Percentiles rank a stretch among this genome's conserved stretches.
Evolutionary conservation across 495 filamentous ascomycete species (phyloP).

Genomic region (Hyaloscypha hepaticicola): DNA sequence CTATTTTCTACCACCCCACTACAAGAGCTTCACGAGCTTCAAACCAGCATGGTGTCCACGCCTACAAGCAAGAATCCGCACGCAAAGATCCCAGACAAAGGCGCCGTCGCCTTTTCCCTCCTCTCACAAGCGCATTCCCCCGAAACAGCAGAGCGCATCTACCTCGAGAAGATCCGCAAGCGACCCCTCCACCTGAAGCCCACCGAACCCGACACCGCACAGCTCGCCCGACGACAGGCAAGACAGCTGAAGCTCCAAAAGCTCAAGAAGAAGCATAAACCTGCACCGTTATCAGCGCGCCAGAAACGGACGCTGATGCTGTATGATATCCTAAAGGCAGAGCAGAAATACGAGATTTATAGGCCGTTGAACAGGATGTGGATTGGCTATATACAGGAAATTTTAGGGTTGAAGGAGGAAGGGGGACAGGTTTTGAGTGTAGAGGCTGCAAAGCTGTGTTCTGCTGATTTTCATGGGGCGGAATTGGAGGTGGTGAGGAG

Average conservation of each 20-base stretch:
- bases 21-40: not conserved
- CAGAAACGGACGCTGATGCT: conserved; percentile 72
- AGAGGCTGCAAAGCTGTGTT: conserved; percentile 64
- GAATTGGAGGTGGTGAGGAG: conserved; percentile 80
- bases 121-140: conserved; percentile 75
- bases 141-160: conserved; percentile 64
- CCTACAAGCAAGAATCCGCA: not conserved
- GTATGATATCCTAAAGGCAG: conserved; percentile 67
- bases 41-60: not conserved
- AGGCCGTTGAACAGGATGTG: conserved; percentile 75
- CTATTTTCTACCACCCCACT: not conserved
- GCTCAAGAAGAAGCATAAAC: conserved; percentile 60
- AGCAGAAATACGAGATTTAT: conserved; percentile 74
- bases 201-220: conserved; percentile 54
- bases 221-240: conserved; percentile 57
- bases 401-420: conserved; percentile 48
- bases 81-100: not conserved
- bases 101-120: conserved; percentile 58
- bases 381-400: conserved; percentile 77
- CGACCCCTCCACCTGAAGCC: conserved; percentile 79
- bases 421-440: conserved; percentile 47
- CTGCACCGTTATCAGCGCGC: conserved; percentile 74
- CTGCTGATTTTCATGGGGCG: conserved; percentile 90
- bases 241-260: conserved; percentile 52
- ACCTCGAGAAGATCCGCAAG: conserved; percentile 76